phyloP scores from a whole-genome alignment of 2,329 filamentous ascomycete species.

The Chrysosporium queenslandicum region DNA sequence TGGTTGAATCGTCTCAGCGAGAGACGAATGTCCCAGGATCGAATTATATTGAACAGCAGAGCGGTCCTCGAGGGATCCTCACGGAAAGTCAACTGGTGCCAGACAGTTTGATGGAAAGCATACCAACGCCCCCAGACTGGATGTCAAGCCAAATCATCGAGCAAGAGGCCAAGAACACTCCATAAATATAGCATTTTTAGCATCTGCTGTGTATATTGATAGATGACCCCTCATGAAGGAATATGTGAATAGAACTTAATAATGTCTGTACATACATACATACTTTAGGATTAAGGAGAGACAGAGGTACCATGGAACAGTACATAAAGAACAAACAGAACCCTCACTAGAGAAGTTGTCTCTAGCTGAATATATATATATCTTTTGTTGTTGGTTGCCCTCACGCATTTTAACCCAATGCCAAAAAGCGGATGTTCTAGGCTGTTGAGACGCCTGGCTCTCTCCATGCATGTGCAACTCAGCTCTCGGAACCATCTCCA shows the following conservation, averaged over 20 bases:
- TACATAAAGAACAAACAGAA: no score
- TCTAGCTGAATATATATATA: no score
- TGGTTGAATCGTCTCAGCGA: constrained; percentile 35
- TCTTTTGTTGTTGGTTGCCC: no score
- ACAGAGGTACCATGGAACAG: background rate
- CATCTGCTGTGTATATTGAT: background rate
- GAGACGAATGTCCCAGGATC: constrained; percentile 14
- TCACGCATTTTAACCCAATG: no score
- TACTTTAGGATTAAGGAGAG: background rate
- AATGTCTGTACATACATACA: no score
- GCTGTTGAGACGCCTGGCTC: no score
- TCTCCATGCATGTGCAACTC: no score
- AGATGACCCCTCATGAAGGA: background rate
- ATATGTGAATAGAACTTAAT: no score
- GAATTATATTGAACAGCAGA: background rate
- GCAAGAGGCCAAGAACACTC: constrained; percentile 21
- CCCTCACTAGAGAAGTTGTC: no score
- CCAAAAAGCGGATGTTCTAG: no score
- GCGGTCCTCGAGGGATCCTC: constrained; percentile 20
- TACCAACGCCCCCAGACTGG: constrained; percentile 33
- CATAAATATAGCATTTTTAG: background rate
- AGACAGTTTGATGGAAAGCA: constrained; percentile 37
- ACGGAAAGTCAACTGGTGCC: constrained; percentile 32
- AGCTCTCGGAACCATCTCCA: no score
- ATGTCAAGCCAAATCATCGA: constrained; percentile 31